phyloP scores from a whole-genome alignment of 768 basidiomycete species.

The Chalciporus piperatus region DNA sequence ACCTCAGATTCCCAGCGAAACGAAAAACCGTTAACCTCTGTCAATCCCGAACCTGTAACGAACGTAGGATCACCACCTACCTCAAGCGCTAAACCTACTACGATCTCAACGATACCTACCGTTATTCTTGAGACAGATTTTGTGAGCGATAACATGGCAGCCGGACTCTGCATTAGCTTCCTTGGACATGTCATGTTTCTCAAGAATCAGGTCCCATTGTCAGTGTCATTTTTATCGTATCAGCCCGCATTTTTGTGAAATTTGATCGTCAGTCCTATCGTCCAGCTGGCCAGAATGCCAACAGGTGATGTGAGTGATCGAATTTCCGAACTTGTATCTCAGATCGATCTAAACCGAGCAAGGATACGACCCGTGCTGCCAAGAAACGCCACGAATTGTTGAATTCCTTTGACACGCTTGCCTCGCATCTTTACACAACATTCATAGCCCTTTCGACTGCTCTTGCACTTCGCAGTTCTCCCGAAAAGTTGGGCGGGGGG shows the following conservation, averaged over 20 bases:
- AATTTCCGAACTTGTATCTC: neutral
- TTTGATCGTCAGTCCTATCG: slow-evolving; percentile 49
- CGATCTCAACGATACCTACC: slow-evolving; percentile 32
- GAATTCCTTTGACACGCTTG: slow-evolving; percentile 63
- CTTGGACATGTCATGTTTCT: slow-evolving; percentile 72
- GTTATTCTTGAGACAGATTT: slow-evolving; percentile 47
- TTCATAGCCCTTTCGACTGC: slow-evolving; percentile 72
- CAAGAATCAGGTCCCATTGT: slow-evolving; percentile 81
- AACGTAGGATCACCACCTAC: neutral
- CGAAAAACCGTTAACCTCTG: neutral
- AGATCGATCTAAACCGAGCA: neutral
- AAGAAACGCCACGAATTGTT: slow-evolving; percentile 65
- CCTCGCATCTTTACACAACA: slow-evolving; percentile 72
- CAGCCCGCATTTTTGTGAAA: neutral
- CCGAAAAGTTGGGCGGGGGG: neutral
- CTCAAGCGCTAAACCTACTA: neutral
- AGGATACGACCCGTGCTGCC: slow-evolving; percentile 47
- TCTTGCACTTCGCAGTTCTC: slow-evolving; percentile 38
- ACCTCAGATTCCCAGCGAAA: neutral
- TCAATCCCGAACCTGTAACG: neutral
- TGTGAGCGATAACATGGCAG: slow-evolving; percentile 59
- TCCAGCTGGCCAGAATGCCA: slow-evolving; percentile 60
- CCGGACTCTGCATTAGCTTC: slow-evolving; percentile 57
- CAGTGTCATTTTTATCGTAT: slow-evolving; percentile 28
- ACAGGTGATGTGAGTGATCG: slow-evolving; percentile 38